Evolutionary conservation across 2,329 filamentous ascomycete species (phyloP), one percentile per base, ranked within the genome.

Genomic region (Trichoderma sp.): DNA sequence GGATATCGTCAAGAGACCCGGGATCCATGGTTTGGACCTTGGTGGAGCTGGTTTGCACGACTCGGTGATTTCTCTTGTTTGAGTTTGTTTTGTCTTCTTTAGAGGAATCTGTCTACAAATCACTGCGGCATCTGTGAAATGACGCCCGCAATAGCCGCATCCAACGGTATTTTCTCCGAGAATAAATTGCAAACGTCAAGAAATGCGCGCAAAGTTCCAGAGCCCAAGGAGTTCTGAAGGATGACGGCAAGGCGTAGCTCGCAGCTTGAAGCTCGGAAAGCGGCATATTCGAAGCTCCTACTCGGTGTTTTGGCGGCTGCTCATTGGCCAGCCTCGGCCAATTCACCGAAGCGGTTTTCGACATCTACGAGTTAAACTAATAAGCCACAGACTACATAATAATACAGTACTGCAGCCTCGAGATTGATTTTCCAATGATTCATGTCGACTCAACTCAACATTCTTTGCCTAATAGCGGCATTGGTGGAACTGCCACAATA

Each of bases 261-360:
- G 39, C 18, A 34, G 30, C 47, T 60, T 34, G 57, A 60, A 34
- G 57, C 66, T 69, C 66, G 66, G 66, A 69, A 34, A 69, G 56
- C 66, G 65, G 56, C 56, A 26, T 39, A 24, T 51, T 32, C 56
- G 26, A 47, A 8, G 9, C 34, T 26, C 6, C 34, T 26, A 3
- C 39, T 43, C 66, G 66, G 66, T 61, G 56, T 60, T 69, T 69
- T 69, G 56, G 56, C 56, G n/a, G 6, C 15, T 15, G 36, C 66
- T 69, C 36, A 69, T 69, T 69, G 66, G 66, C 39, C 11, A 24
- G 56, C 64, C 15, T 43, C 7, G 12, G 36, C 26, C 28, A 69
- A 69, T 47, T 69, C 66, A 61, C 66, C 66, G 66, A 61, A 26
- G 43, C n/a, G n/a, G 43, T 21, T 21, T 51, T 8, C 8, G 9